Percentiles rank a stretch among this genome's conserved stretches.
phyloP scores from a whole-genome alignment of 345 rosid genomes.

The Arabidopsis arenosa region DNA sequence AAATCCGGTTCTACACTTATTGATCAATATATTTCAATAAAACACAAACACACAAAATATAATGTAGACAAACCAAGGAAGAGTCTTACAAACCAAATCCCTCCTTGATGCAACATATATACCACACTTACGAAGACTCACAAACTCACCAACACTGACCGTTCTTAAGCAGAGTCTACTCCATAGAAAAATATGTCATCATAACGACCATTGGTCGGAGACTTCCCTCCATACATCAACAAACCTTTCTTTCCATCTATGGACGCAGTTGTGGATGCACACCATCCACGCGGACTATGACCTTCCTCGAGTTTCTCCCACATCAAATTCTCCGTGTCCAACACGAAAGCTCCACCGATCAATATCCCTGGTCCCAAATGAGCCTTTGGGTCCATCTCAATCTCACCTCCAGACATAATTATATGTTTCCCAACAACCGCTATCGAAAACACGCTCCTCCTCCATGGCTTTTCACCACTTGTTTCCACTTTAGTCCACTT shows the following conservation, averaged over 20 bases:
- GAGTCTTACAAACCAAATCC: conserved; percentile 15
- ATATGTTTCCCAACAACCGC: conserved; percentile 23
- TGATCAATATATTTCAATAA: background rate
- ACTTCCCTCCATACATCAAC: conserved; percentile 27
- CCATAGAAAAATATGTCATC: conserved; percentile 32
- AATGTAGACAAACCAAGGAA: background rate
- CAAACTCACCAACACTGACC: background rate
- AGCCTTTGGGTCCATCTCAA: conserved; percentile 16
- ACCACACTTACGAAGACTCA: background rate
- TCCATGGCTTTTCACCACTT: conserved; percentile 26
- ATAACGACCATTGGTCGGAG: conserved; percentile 27
- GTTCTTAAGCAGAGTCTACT: conserved; percentile 18
- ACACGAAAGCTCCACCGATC: conserved; percentile 1
- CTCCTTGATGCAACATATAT: conserved; percentile 4
- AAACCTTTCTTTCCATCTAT: conserved; percentile 25
- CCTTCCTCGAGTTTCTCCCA: conserved; percentile 39
- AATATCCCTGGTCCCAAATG: conserved; percentile 34
- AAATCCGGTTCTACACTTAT: no score
- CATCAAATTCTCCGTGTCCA: conserved; percentile 24
- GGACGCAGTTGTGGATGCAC: background rate
- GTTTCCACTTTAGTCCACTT: conserved; percentile 31
- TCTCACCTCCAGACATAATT: conserved; percentile 30
- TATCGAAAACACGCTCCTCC: conserved; percentile 29
- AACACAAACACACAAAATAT: background rate
- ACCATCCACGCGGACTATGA: conserved; percentile 37